Base-by-base conservation (phyloP, 208 protist genomes). In the Phytomonas sp. region DNA sequence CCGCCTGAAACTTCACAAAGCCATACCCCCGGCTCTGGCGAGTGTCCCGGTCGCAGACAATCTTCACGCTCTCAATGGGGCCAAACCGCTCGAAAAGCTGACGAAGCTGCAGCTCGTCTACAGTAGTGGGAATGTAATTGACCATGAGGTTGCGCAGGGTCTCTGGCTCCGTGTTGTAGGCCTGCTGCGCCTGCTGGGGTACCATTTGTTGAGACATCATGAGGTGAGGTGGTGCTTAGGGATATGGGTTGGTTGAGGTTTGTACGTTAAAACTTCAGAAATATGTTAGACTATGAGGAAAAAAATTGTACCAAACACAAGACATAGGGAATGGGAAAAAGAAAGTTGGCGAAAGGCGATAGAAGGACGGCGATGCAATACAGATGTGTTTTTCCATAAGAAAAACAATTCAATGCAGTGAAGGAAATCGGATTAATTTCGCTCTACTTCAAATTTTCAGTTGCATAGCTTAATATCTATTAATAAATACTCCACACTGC, bases 111-210 rank as follows among this genome's bases (percentile, higher is more conserved):
- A 85, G 71, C 78, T 94, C 86, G 60, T 92, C 86, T 29, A 94
- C 79, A n/a, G 84, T 89, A 12, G 86, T 90, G 52, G 89, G 89
- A 67, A 94, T 91, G 79, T 94, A 94, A 79, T 94, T 94, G 74
- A 94, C 89, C 82, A 94, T 94, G 59, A 94, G 79, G 78, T 94
- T 94, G 74, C 89, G 89, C 69, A 88, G 70, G 34, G 77, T 67
- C 74, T 92, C 86, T 29, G 86, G 84, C 67, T 92, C 89, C 16
- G 73, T 69, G 31, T 87, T 66, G 60, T 88, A 73, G 66, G 79
- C 79, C 59, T 87, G 79, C 74, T 87, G 82, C 34, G 82, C 63
- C 73, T 87, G 82, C 61, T 91, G 82, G 23, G 87, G 34, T 37
- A 37, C 34, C 34, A 37, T 37, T 37, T 37, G 34, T 8, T 37